Base-by-base conservation (phyloP, 371 early-diverging fungal species). In the Mycotypha africana region DNA sequence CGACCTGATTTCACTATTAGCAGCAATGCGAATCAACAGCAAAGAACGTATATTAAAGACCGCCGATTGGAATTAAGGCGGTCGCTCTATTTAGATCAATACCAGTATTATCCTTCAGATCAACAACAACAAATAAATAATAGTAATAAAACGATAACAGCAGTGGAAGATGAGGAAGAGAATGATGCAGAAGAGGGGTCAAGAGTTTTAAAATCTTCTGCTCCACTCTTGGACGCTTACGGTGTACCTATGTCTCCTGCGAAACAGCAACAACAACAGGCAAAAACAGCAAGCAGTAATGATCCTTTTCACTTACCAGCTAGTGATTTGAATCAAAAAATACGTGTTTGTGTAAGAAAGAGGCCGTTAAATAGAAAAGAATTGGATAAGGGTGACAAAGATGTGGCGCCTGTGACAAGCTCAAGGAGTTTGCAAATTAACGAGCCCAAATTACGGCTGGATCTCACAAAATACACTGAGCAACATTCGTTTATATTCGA, bases 331-430 rank as follows among this genome's bases (percentile, higher is more conserved):
- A 71, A 67, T 41, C 89, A 89, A 49, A 79, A 86, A 51, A 97
- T 97, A 57, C 84, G 94, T 33, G 98, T 97, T 19, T 95, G 96
- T 57, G 95, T 96, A 17, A 81, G 98, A 45, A 97, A 97, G 67
- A 74, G 98, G 31, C 98, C 98, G 1, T 67, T 97, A 37, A 93
- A 74, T 65, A 70, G 64, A 47, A 90, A 89, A 55, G 98, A 97
- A 60, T 21, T 79, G 23, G 81, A 79, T n/a, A 68, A 76, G 10
- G 78, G 74, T 30, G 93, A 95, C 52, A 77, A 76, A 44, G 98
- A 97, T 60, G 88, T 96, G 49, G 87, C 91, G 1, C 63, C 64
- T 17, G 65, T 79, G 4, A 49, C 59, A 4, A 81, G 87, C 11
- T 68, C 80, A 3, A 61, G 90, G 22, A 79, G 78, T 30, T 58